A percentile compares a stretch with the other conserved stretches of the same genome.
These are phyloP conservation scores for Blastobotrys robertii DNA, from an alignment of 805 yeast genomes.

Conservation along the genomic window DNA sequence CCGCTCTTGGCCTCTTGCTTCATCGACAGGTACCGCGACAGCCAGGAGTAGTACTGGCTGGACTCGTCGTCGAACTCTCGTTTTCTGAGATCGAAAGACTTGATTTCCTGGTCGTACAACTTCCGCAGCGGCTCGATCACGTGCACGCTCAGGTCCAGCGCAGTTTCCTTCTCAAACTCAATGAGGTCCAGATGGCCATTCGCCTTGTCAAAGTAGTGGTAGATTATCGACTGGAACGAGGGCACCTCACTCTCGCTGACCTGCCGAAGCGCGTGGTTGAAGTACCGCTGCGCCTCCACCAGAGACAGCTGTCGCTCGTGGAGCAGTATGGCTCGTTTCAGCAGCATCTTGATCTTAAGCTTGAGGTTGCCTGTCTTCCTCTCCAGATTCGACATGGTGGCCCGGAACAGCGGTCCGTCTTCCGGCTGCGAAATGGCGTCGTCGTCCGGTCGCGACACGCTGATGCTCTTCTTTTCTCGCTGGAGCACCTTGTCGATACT, in stretches of 20 bases:
- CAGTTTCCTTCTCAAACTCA: conserved; percentile 12
- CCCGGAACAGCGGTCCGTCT: conserved; percentile 37
- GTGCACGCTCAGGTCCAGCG: conserved; percentile 23
- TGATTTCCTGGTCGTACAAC: conserved; percentile 34
- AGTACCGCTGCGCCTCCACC: conserved; percentile 27
- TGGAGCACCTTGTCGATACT: conserved; percentile 6
- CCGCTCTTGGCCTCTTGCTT: conserved; percentile 23
- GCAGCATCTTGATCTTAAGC: conserved; percentile 26
- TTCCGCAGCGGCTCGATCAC: conserved; percentile 31
- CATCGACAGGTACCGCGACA: conserved; percentile 32
- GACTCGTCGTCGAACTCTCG: conserved; percentile 37
- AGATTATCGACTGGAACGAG: conserved; percentile 23
- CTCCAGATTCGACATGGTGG: conserved; percentile 31
- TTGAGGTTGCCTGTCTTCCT: conserved; percentile 28
- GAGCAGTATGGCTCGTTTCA: conserved; percentile 27
- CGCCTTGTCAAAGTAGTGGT: conserved; percentile 23
- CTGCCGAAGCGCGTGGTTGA: conserved; percentile 25
- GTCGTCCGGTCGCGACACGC: conserved; percentile 22
- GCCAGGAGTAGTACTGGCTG: conserved; percentile 35
- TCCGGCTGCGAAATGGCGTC: conserved; percentile 29
- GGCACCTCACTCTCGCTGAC: conserved; percentile 24
- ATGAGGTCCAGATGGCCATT: conserved; percentile 13
- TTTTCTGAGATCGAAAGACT: conserved; percentile 30
- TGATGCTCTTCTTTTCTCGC: conserved; percentile 8
- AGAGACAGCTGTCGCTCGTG: conserved; percentile 26